These are phyloP conservation scores for Phanerochaete carnosa DNA, from an alignment of 768 basidiomycete species.

Conservation along the genomic window DNA sequence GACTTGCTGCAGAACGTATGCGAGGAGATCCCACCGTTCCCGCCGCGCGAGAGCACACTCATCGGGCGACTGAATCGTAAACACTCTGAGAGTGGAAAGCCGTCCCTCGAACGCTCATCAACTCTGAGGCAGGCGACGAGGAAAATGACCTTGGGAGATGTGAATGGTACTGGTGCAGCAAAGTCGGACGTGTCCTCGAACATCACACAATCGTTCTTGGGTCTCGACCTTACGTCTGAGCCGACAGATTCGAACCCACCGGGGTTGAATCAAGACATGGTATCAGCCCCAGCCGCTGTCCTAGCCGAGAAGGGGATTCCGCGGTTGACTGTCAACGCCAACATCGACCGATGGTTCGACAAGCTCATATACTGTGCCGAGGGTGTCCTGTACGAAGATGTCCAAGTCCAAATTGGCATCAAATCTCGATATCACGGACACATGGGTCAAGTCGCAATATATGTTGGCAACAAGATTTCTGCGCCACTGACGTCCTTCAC, in stretches of 20 bases:
- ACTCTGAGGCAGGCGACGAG: constrained; percentile 30
- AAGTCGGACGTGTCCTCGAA: constrained; percentile 43
- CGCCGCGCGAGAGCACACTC: constrained; percentile 88
- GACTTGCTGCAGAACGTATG: constrained; percentile 92
- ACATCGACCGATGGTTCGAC: constrained; percentile 86
- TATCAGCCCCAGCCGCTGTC: constrained; percentile 15
- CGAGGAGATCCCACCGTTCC: constrained; percentile 99
- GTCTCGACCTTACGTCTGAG: constrained; percentile 54
- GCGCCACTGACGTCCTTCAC: constrained; percentile 90
- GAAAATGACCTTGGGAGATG: constrained; percentile 31
- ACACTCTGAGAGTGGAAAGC: constrained; percentile 90
- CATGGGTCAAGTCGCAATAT: constrained; percentile 89
- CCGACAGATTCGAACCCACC: constrained; percentile 20
- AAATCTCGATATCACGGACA: constrained; percentile 97
- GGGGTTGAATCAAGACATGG: constrained; percentile 9
- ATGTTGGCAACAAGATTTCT: constrained; percentile 93
- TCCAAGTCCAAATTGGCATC: constrained; percentile 92
- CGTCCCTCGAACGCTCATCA: constrained; percentile 75
- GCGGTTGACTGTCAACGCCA: constrained; percentile 61
- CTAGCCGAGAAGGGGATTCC: constrained; percentile 39
- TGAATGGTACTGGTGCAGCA: constrained; percentile 34
- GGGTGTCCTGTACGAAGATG: constrained; percentile 93
- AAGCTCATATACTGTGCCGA: constrained; percentile 77
- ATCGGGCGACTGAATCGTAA: constrained; percentile 85
- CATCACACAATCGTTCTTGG: constrained; percentile 72